Evolutionary conservation across 352 stramenopile genomes (phyloP).

Genomic region (Phytophthora agathidicida): DNA sequence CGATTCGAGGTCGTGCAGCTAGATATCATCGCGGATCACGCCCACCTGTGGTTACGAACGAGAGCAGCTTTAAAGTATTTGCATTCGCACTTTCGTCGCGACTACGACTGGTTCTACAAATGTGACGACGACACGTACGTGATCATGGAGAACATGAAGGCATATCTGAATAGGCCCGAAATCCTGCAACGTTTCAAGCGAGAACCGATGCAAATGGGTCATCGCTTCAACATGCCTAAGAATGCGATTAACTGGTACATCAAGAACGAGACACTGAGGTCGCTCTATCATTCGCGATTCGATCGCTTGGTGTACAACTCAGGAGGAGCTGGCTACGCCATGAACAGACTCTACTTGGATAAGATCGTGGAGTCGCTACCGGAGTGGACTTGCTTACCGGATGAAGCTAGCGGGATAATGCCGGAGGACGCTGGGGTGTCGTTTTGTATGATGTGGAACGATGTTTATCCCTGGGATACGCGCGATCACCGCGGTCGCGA

Average conservation of each 20-base stretch:
- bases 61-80: slow-evolving; percentile 70
- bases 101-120: slow-evolving; percentile 89
- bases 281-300: slow-evolving; percentile 46
- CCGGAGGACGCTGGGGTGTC: slow-evolving; percentile 75
- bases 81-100: slow-evolving; percentile 64
- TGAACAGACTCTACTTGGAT: slow-evolving; percentile 76
- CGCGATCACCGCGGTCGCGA: slow-evolving; percentile 67
- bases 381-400: slow-evolving; percentile 57
- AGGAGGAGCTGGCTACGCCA: slow-evolving; percentile 68
- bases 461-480: slow-evolving; percentile 74
- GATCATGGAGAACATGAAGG: slow-evolving; percentile 71
- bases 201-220: slow-evolving; percentile 77
- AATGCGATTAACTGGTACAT: slow-evolving; percentile 64
- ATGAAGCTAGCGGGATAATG: slow-evolving; percentile 61
- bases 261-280: slow-evolving; percentile 49
- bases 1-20: slow-evolving; percentile 62
- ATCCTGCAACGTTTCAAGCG: slow-evolving; percentile 51
- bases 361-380: slow-evolving; percentile 56
- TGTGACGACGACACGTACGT: slow-evolving; percentile 81
- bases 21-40: slow-evolving; percentile 70
- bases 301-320: slow-evolving; percentile 81
- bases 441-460: slow-evolving; percentile 84
- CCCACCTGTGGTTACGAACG: slow-evolving; percentile 77
- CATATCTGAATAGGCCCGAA: slow-evolving; percentile 63
- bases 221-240: slow-evolving; percentile 72